Base-by-base conservation (phyloP, 345 rosid species). In the Cardamine chenopodiifolia region DNA sequence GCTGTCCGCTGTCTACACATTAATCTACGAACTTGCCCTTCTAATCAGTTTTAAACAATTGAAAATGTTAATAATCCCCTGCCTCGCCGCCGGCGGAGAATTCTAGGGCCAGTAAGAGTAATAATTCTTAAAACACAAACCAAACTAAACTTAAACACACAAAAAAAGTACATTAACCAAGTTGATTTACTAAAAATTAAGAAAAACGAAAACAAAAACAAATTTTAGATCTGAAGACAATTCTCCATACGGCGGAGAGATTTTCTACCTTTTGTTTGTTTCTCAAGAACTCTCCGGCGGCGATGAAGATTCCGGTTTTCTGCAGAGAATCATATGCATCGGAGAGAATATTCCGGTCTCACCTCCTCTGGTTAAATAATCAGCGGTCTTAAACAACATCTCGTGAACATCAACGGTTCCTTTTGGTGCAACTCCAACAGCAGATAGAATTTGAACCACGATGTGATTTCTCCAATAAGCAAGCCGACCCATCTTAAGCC, bases 331-430 rank as follows among this genome's bases (percentile, higher is more conserved):
- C 97, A 95, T 92, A 78, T 95, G 91, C 99, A 95, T 95, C 18
- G 99, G 99, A 31, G 88, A 63, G 85, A 95, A 95, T 4, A 95
- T 95, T 19, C 87, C 99, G 23, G 85, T 81, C 44, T 95, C 97
- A 2, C 97, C 99, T 0, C 97, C 99, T 47, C 80, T 80, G 32
- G 93, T 90, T 74, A 95, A 83, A 71, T 82, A 81, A 83, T 90
- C 94, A 14, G 97, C 99, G 1, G 97, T 89, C 73, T 85, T 83
- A 77, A 87, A 89, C 29, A 95, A 86, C 97, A 95, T 90, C 62
- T 95, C 96, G 54, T 95, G 99, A 45, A 95, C 99, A 72, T 90
- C 99, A 4, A 90, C 97, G n/a, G 97, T 90, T 19, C 99, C 99
- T 58, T 92, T 95, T 0, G 99, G 99, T 0, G 97, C 99, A 26